Conservation (phyloP, 208 protist species). For the Acanthamoeba rhysodes region DNA sequence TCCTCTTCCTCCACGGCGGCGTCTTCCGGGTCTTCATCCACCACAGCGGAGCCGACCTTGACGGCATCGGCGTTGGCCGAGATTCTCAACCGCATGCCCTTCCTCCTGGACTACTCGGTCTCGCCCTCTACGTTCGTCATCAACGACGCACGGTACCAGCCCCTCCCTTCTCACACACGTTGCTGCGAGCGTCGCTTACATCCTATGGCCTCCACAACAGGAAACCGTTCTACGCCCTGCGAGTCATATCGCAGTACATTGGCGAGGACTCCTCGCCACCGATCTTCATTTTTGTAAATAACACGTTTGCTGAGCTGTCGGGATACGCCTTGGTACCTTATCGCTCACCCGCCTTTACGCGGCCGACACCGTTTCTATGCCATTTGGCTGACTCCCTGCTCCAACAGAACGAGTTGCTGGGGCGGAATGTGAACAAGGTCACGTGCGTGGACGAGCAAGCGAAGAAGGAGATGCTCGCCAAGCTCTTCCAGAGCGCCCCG, state of each 20-base stretch:
- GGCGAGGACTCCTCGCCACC: slow-evolving; percentile 55
- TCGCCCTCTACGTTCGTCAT: slow-evolving; percentile 30
- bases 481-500: slow-evolving; percentile 46
- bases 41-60: neutral
- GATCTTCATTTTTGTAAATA: slow-evolving; percentile 68
- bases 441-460: neutral
- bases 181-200: neutral
- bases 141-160: slow-evolving; percentile 35
- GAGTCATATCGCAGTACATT: slow-evolving; percentile 56
- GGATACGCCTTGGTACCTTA: slow-evolving; percentile 23
- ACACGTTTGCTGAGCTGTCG: slow-evolving; percentile 44
- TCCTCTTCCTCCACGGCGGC: neutral
- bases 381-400: neutral
- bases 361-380: neutral
- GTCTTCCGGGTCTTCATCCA: neutral
- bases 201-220: neutral
- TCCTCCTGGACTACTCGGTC: slow-evolving; percentile 39
- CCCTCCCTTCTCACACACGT: neutral
- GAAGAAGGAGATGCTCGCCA: slow-evolving; percentile 15
- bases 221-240: slow-evolving; percentile 36
- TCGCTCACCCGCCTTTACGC: neutral
- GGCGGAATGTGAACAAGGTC: slow-evolving; percentile 44
- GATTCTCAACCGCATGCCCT: slow-evolving; percentile 63
- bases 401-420: slow-evolving; percentile 36
- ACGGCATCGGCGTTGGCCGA: neutral